These are phyloP conservation scores for Colletotrichum falcatum DNA, from an alignment of 2,329 filamentous ascomycete genomes.

Conservation along the genomic window DNA sequence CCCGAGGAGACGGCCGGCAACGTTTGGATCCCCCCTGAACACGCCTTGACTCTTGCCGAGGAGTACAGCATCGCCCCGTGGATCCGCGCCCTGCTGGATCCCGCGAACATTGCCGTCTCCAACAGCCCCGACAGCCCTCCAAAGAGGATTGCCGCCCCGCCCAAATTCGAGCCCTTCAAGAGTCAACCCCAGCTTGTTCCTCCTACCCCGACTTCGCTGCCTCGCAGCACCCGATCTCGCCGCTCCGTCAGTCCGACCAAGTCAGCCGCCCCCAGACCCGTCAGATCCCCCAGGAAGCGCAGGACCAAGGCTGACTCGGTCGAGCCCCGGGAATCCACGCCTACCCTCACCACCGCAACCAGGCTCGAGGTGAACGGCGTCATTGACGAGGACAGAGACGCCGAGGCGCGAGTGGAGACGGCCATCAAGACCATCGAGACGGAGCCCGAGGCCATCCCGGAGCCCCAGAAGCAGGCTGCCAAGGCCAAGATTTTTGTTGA, in stretches of 20 bases:
- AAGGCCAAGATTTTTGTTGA: conserved; percentile 79
- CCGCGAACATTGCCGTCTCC: conserved; percentile 76
- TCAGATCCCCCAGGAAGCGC: conserved; percentile 65
- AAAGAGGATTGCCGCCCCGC: conserved; percentile 84
- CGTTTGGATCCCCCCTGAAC: conserved; percentile 89
- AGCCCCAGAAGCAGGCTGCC: conserved; percentile 66
- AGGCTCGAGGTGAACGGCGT: conserved; percentile 48
- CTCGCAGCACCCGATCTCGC: conserved; percentile 62
- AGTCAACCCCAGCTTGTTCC: conserved; percentile 58
- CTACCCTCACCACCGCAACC: conserved; percentile 33
- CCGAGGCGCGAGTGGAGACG: conserved; percentile 49
- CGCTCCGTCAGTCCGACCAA: conserved; percentile 71
- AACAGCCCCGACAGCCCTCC: conserved; percentile 73
- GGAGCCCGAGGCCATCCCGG: conserved; percentile 61
- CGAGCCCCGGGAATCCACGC: conserved; percentile 45
- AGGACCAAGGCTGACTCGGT: conserved; percentile 57
- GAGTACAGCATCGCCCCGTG: conserved; percentile 89
- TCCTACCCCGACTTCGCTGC: conserved; percentile 60
- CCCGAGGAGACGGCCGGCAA: conserved; percentile 95
- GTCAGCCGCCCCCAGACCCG: conserved; percentile 46
- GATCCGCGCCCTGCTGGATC: conserved; percentile 93
- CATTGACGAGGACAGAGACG: conserved; percentile 46
- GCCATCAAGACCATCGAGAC: conserved; percentile 62
- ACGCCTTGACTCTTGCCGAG: conserved; percentile 84
- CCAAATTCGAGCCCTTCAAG: conserved; percentile 75